Conservation (phyloP, 345 rosid species). For the Garcia nutans region DNA sequence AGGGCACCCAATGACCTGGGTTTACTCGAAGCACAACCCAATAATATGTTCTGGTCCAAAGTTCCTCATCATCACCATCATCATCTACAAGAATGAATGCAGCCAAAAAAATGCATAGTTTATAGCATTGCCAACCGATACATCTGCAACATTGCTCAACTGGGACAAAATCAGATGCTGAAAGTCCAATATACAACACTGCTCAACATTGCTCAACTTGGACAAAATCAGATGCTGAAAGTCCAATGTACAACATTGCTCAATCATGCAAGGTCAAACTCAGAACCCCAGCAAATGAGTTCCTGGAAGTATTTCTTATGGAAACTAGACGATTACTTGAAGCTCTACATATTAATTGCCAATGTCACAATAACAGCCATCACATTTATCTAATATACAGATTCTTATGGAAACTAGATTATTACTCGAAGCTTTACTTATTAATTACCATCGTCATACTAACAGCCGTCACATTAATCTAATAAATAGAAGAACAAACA, state of each 20-base stretch:
- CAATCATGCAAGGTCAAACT: not conserved
- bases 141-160: not conserved
- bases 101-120: too few species aligned
- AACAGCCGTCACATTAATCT: not conserved
- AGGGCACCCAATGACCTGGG: not conserved
- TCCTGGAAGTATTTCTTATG: not conserved
- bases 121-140: not conserved
- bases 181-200: not conserved
- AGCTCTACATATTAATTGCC: not conserved
- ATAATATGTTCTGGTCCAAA: too few species aligned
- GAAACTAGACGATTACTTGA: not conserved
- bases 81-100: too few species aligned
- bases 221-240: not conserved
- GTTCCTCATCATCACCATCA: not conserved
- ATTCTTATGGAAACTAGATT: too few species aligned
- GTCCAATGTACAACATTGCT: not conserved
- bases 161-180: not conserved
- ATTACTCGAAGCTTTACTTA: not conserved
- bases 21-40: not conserved
- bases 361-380: not conserved
- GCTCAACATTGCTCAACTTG: not conserved
- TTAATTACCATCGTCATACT: not conserved
- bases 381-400: too few species aligned
- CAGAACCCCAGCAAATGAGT: not conserved
- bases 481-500: not conserved